phyloP scores from a whole-genome alignment of 768 basidiomycete species.

The Lentinula guzmanii region DNA sequence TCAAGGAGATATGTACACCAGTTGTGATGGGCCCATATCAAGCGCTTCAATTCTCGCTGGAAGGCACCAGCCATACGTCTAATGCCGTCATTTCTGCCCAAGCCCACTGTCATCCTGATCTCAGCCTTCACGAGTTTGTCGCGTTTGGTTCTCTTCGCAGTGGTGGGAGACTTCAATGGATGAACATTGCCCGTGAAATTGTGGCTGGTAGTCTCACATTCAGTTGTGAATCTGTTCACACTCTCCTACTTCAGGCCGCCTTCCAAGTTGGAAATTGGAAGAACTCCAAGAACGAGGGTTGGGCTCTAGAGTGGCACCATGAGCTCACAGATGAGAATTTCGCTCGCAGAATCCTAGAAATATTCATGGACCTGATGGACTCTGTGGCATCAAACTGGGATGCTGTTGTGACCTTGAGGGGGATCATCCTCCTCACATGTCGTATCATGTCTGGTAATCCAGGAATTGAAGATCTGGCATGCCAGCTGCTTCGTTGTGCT shows the following conservation, averaged over 20 bases:
- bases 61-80: conserved; percentile 28
- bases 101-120: conserved; percentile 27
- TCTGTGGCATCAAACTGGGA: conserved; percentile 38
- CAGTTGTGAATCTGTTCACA: conserved; percentile 30
- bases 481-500: conserved; percentile 22
- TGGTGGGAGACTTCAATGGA: conserved; percentile 41
- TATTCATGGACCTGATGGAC: conserved; percentile 26
- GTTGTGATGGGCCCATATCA: conserved; percentile 19
- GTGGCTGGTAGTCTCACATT: conserved; percentile 32
- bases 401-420: conserved; percentile 19
- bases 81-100: conserved; percentile 42
- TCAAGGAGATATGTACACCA: conserved; percentile 14
- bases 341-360: conserved; percentile 26
- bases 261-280: conserved; percentile 32
- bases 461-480: conserved; percentile 12
- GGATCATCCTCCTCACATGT: conserved; percentile 19
- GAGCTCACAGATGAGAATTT: conserved; percentile 28
- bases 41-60: conserved; percentile 28
- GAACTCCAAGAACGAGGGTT: conserved; percentile 2
- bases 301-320: conserved; percentile 30
- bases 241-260: conserved; percentile 35
- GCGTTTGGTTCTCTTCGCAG: conserved; percentile 40
- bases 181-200: conserved; percentile 45
- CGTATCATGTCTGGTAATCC: conserved; percentile 28
- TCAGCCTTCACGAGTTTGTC: conserved; percentile 39